Evolutionary conservation across 176 grass and related monocot genomes (phyloP).

Genomic region (Oryza brachyantha): DNA sequence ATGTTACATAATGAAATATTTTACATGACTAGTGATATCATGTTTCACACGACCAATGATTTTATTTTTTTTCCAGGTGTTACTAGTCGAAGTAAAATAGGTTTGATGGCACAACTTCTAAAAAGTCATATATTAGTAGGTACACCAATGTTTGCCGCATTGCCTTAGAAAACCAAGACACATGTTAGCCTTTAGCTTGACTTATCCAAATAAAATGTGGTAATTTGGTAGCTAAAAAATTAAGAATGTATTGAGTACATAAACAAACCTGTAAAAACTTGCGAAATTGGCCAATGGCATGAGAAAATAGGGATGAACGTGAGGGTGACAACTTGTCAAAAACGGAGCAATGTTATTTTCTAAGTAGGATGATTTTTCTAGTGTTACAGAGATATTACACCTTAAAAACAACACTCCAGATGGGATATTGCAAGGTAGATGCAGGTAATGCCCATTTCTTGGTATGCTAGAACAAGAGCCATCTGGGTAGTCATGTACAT

Average conservation of each 20-base stretch:
- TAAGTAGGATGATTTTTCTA: not conserved
- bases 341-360: not conserved
- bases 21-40: not conserved
- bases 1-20: not conserved
- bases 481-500: not conserved
- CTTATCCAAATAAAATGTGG: not conserved
- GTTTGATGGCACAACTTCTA: not conserved
- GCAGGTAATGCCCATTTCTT: not conserved
- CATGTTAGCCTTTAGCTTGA: not conserved
- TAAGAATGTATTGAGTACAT: not conserved
- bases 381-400: not conserved
- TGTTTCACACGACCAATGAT: not conserved
- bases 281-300: not conserved
- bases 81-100: not conserved
- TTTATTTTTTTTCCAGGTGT: not conserved
- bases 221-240: not conserved
- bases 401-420: not conserved
- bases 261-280: not conserved
- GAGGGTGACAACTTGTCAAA: not conserved
- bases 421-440: not conserved
- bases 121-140: not conserved
- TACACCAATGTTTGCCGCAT: not conserved
- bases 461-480: not conserved
- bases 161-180: not conserved
- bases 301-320: not conserved